Conservation (phyloP, 163 green algal genomes). For the Scenedesmus sp. region DNA sequence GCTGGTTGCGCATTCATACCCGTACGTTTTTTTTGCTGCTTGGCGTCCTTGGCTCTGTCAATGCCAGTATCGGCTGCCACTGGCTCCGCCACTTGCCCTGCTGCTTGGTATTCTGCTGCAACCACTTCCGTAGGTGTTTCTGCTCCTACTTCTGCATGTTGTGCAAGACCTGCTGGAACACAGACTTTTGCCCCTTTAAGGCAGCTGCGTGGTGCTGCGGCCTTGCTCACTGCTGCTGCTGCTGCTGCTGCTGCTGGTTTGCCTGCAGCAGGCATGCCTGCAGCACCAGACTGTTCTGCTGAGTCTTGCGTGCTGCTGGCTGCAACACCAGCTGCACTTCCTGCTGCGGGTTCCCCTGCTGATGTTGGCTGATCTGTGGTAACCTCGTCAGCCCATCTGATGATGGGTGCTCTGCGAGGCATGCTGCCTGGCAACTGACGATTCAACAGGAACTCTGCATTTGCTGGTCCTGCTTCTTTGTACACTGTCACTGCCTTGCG, state of each 20-base stretch:
- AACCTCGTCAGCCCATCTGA: background rate
- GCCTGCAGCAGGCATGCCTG: background rate
- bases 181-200: background rate
- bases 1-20: background rate
- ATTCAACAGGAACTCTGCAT: background rate
- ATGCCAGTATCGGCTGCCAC: background rate
- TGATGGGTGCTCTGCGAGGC: background rate
- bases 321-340: background rate
- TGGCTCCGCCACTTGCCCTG: background rate
- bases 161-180: conserved; percentile 18
- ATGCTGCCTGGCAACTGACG: background rate
- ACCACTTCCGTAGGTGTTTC: conserved; percentile 30
- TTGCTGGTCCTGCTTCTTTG: background rate
- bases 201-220: background rate
- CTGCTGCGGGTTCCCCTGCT: background rate
- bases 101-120: conserved; percentile 1
- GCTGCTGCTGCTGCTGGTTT: background rate
- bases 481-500: background rate
- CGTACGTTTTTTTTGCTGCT: background rate
- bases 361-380: background rate
- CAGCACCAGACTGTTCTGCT: background rate
- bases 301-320: background rate
- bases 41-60: background rate
- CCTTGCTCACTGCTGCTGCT: conserved; percentile 13
- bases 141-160: background rate